Evolutionary conservation across 2,329 filamentous ascomycete genomes (phyloP).

Genomic region (Trichophyton rubrum): DNA sequence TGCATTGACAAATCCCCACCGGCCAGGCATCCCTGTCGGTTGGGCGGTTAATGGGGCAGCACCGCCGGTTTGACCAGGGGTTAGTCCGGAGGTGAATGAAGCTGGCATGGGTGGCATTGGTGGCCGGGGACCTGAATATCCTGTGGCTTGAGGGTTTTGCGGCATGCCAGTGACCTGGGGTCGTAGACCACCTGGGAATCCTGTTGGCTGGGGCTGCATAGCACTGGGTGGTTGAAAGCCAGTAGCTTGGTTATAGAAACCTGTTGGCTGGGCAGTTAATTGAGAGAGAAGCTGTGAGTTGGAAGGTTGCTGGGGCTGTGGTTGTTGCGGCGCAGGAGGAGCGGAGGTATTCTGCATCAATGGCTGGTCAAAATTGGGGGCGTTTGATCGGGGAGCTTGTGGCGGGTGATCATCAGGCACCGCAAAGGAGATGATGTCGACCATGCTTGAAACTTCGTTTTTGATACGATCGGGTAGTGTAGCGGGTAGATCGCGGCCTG

Average conservation of each 20-base stretch:
- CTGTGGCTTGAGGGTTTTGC: slow-evolving; percentile 59
- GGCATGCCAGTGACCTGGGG: slow-evolving; percentile 59
- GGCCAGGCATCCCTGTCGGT: slow-evolving; percentile 80
- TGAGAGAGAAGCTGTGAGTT: slow-evolving; percentile 50
- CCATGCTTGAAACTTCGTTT: slow-evolving; percentile 98
- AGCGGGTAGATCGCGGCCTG: slow-evolving; percentile 66
- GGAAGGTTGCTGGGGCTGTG: slow-evolving; percentile 58
- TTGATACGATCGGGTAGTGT: slow-evolving; percentile 70
- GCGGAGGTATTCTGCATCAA: slow-evolving; percentile 37
- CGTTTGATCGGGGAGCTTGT: slow-evolving; percentile 48
- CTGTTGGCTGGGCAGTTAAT: slow-evolving; percentile 42
- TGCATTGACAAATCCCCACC: slow-evolving; percentile 97
- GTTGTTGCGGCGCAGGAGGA: slow-evolving; percentile 48
- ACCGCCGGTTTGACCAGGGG: slow-evolving; percentile 55
- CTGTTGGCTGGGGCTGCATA: slow-evolving; percentile 30
- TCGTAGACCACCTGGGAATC: slow-evolving; percentile 42
- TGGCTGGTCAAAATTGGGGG: slow-evolving; percentile 55
- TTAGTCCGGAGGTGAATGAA: slow-evolving; percentile 50
- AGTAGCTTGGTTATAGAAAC: slow-evolving; percentile 50
- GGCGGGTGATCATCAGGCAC: slow-evolving; percentile 58
- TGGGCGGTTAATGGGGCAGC: slow-evolving; percentile 69
- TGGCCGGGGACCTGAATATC: slow-evolving; percentile 66
- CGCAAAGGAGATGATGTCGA: slow-evolving; percentile 96
- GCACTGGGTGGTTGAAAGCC: slow-evolving; percentile 47
- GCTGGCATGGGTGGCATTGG: slow-evolving; percentile 77